phyloP scores from a whole-genome alignment of 305 asterid genomes.

The Fraxinus ornus region DNA sequence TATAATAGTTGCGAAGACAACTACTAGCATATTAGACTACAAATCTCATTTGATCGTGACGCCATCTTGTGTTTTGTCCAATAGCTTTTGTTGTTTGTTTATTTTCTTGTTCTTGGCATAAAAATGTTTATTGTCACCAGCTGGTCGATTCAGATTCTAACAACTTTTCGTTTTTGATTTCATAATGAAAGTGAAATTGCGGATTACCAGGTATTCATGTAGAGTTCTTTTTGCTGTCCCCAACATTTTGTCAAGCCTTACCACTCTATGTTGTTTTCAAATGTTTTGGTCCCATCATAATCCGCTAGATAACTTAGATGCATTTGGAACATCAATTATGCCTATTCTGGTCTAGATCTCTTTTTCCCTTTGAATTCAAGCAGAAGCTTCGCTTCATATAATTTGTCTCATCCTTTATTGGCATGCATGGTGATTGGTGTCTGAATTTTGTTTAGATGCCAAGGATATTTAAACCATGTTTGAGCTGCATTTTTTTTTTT shows the following conservation, averaged over 20 bases:
- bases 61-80: conserved; percentile 10
- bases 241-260: background rate
- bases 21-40: background rate
- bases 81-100: background rate
- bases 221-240: background rate
- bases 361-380: background rate
- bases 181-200: background rate
- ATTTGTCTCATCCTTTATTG: background rate
- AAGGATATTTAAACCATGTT: background rate
- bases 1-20: background rate
- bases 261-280: background rate
- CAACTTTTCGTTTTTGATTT: background rate
- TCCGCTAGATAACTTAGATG: background rate
- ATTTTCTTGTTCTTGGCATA: conserved; percentile 4
- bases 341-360: background rate
- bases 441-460: background rate
- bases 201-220: background rate
- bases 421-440: background rate
- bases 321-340: background rate
- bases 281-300: background rate
- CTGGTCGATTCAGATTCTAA: background rate
- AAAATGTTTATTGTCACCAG: background rate
- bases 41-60: background rate
- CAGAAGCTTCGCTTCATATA: background rate
- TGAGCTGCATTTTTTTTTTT: too few relatives aligned